A percentile compares a stretch with the other conserved stretches of the same genome.
Conservation (phyloP, 495 filamentous ascomycete species). For the Delitschia confertaspora region DNA sequence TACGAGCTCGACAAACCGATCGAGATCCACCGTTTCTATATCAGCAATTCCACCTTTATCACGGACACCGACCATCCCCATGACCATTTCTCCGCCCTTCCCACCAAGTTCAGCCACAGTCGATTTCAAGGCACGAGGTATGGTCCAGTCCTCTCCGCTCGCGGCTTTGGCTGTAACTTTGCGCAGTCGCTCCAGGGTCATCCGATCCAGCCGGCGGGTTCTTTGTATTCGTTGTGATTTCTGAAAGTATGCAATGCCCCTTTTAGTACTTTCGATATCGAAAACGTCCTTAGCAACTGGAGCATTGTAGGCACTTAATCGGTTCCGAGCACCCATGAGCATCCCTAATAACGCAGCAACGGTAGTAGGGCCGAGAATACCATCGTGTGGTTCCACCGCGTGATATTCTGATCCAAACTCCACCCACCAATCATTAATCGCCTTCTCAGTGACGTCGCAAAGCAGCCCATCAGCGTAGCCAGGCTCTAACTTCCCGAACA, state of each 20-base stretch:
- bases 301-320: conserved; percentile 70
- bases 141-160: conserved; percentile 67
- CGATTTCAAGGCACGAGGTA: conserved; percentile 85
- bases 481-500: conserved; percentile 80
- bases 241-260: conserved; percentile 79
- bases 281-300: conserved; percentile 89
- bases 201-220: conserved; percentile 69
- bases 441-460: conserved; percentile 85
- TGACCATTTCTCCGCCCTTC: conserved; percentile 89
- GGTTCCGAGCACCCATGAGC: conserved; percentile 80
- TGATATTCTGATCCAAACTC: conserved; percentile 86
- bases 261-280: conserved; percentile 69
- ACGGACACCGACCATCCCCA: conserved; percentile 80
- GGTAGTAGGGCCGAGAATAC: conserved; percentile 83
- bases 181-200: conserved; percentile 74
- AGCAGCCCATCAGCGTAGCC: conserved; percentile 88
- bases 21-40: conserved; percentile 83
- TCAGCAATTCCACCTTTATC: conserved; percentile 86
- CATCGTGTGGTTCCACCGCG: conserved; percentile 85
- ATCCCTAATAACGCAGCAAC: conserved; percentile 82
- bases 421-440: conserved; percentile 92
- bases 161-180: conserved; percentile 79
- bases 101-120: conserved; percentile 90
- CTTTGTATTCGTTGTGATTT: conserved; percentile 73
- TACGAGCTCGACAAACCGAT: conserved; percentile 66